Evolutionary conservation across 495 filamentous ascomycete species (phyloP), one percentile per base, ranked within the genome.

Genomic region (Cairneyella variabilis): DNA sequence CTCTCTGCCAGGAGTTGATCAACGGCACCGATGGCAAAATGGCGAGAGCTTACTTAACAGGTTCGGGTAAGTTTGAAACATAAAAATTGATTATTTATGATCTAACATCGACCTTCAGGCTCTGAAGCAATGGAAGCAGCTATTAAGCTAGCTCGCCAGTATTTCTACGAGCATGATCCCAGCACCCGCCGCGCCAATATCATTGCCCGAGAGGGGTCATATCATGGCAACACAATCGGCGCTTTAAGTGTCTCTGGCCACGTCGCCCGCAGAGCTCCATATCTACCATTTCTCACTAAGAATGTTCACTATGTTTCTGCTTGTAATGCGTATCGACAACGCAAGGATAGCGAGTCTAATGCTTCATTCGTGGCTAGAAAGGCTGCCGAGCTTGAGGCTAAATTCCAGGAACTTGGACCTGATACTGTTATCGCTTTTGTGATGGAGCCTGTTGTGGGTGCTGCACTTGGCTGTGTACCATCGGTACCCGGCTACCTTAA

Each of bases 341-440:
- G 82, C 53, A 34, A 55, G 10, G 62, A 70, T 0, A 58, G 58
- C 5, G 77, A 83, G 38, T 69, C 74, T 1, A 71, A 76, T 47
- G 67, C 28, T 3, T 65, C 72, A n/a, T 83, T 79, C 48, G 83
- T 90, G 10, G 51, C 57, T 16, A 51, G 59, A 43, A 71, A 71
- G 52, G 78, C 75, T 0, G 63, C 75, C 8, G 89, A 95, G 59
- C 68, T 95, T 2, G 88, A 92, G 28, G 78, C 75, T 2, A 85
- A 90, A 57, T 91, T 96, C 60, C 72, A 82, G 55, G 72, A 77
- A 22, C 71, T 91, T 2, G 89, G 86, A 0, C 81, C 86, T 0
- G 71, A 84, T 2, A 89, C 70, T 2, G 88, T 93, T 8, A 84
- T 80, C 54, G 90, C 86, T 2, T 91, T 93, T 56, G 70, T 93